Evolutionary conservation across 352 stramenopile species (phyloP), one percentile per base, ranked within the genome.

Genomic region (Phytophthora citricola): DNA sequence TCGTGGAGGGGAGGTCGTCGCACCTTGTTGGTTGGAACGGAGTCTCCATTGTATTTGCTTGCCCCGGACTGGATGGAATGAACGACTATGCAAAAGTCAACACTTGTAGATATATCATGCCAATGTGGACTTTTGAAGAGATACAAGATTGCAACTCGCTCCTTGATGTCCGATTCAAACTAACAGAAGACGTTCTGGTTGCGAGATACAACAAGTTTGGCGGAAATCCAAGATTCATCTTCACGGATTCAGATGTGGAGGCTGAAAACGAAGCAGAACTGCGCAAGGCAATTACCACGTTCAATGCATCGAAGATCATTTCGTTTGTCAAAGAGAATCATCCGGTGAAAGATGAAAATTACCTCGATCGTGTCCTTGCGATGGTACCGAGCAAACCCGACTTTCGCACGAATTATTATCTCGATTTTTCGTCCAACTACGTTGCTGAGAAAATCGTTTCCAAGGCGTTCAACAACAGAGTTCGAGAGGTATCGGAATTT

Each of bases 151-250:
- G 48, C 32, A 63, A 63, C 9, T 45, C 55, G 1, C 44, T 63
- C 4, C 31, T 63, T 3, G 17, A 2, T 1, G 44, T 15, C 29
- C 0, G 39, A 0, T 15, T 63, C 15, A 36, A 53, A 39, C 5
- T 55, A 24, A 2, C 31, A 26, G 32, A 63, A 4, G 5, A 75
- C 22, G 66, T 92, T 12, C 91, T 73, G 10, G 82, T 63, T 20
- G 71, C 83, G 20, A 93, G 76, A 44, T 95, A 73, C 29, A 90
- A 58, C 15, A 74, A 79, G 56, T 91, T 82, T 5, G 87, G 41
- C 14, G 66, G 45, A 58, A 67, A 85, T 58, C 62, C 73, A 14
- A 26, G 55, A 15, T 47, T 24, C 8, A 47, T 54, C 14, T 55
- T 63, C 22, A 48, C 43, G 10, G 4, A 14, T 36, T 20, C 43